phyloP scores from a whole-genome alignment of 805 yeast genomes.

The Kuraishia borneana region DNA sequence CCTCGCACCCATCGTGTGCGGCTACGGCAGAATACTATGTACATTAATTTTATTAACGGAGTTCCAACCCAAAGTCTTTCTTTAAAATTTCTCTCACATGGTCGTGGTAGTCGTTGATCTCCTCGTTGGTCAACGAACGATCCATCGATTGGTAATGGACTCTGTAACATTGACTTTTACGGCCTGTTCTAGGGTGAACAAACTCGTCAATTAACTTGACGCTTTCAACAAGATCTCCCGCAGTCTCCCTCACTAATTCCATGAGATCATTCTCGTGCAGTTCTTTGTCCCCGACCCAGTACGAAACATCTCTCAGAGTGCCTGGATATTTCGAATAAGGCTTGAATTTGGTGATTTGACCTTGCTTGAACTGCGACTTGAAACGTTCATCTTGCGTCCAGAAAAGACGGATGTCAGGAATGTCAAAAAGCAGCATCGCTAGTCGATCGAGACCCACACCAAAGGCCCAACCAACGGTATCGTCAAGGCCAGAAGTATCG shows the following conservation, averaged over 20 bases:
- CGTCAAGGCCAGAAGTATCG: slow-evolving; percentile 55
- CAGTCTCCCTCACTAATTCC: slow-evolving; percentile 80
- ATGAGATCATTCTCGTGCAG: slow-evolving; percentile 85
- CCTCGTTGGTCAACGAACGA: slow-evolving; percentile 75
- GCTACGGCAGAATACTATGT: neutral
- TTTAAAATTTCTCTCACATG: slow-evolving; percentile 49
- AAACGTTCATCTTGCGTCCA: slow-evolving; percentile 85
- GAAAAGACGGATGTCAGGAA: slow-evolving; percentile 89
- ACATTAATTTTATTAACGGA: neutral
- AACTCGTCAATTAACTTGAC: slow-evolving; percentile 77
- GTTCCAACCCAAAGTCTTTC: slow-evolving; percentile 39
- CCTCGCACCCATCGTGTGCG: neutral
- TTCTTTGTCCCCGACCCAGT: slow-evolving; percentile 48
- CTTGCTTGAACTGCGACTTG: slow-evolving; percentile 54
- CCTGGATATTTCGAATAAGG: slow-evolving; percentile 92
- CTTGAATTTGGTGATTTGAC: slow-evolving; percentile 58
- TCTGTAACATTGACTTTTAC: slow-evolving; percentile 76
- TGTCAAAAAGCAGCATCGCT: slow-evolving; percentile 91
- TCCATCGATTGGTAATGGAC: slow-evolving; percentile 95
- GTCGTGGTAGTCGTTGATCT: slow-evolving; percentile 65
- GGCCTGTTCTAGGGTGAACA: slow-evolving; percentile 71
- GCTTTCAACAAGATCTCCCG: slow-evolving; percentile 83
- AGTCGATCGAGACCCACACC: slow-evolving; percentile 92
- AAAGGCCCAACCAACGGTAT: slow-evolving; percentile 91
- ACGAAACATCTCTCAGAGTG: slow-evolving; percentile 77